Conservation (phyloP, 192 early-diverging fungal genomes). For the Backusella mclennaniae region DNA sequence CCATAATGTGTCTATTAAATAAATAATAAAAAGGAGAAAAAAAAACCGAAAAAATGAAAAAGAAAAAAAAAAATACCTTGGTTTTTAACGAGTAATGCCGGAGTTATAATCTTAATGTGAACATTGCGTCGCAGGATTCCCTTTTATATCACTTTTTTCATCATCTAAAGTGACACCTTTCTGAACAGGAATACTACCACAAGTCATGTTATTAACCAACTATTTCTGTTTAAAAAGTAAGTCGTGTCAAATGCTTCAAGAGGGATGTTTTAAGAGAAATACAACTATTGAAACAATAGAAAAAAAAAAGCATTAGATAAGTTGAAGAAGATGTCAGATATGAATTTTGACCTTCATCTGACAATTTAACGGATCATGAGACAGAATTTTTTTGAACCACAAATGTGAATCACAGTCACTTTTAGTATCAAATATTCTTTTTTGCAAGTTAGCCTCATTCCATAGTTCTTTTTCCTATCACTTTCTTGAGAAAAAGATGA, state of each 20-base stretch:
- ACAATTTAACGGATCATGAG: conserved; percentile 5
- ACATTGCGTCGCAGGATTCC: conserved; percentile 3
- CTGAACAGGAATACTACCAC: background rate
- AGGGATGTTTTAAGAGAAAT: no score
- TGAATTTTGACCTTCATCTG: background rate
- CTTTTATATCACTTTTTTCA: background rate
- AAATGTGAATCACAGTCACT: background rate
- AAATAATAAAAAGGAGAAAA: background rate
- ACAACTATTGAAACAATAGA: background rate
- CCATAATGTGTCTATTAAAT: background rate
- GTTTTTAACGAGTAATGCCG: background rate
- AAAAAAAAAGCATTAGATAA: background rate
- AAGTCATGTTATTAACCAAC: background rate
- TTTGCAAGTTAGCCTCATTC: background rate
- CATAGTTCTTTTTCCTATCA: background rate
- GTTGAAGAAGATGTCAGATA: background rate
- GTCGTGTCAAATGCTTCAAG: no score
- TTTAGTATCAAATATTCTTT: background rate
- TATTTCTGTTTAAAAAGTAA: no score
- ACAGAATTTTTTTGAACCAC: background rate
- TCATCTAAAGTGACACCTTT: background rate
- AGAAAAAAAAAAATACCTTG: background rate
- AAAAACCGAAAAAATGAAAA: background rate
- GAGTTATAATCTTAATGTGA: conserved; percentile 5
- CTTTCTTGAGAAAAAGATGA: background rate